These are phyloP conservation scores for Neopestalotiopsis sp. DNA, from an alignment of 2,329 filamentous ascomycete species.

Conservation along the genomic window DNA sequence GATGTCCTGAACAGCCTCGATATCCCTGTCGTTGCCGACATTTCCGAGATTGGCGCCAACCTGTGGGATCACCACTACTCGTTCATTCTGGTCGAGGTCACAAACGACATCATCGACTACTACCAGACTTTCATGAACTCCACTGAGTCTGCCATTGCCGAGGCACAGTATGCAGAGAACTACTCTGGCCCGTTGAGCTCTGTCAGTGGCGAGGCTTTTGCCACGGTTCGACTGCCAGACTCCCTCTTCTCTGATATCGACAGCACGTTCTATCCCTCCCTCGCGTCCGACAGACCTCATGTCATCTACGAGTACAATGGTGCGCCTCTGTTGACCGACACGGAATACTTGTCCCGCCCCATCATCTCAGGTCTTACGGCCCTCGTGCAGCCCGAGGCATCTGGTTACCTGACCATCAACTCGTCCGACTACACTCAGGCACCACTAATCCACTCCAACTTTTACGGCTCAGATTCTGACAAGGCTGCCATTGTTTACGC, in stretches of 20 bases:
- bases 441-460: slow-evolving; percentile 55
- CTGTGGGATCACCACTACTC: slow-evolving; percentile 27
- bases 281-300: slow-evolving; percentile 26
- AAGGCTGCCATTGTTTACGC: slow-evolving; percentile 24
- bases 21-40: slow-evolving; percentile 34
- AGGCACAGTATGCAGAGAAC: neutral
- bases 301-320: slow-evolving; percentile 24
- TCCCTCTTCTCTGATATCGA: slow-evolving; percentile 17
- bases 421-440: slow-evolving; percentile 57
- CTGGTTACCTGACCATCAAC: slow-evolving; percentile 44
- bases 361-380: slow-evolving; percentile 44
- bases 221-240: slow-evolving; percentile 21
- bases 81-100: neutral
- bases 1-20: slow-evolving; percentile 28
- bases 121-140: slow-evolving; percentile 16
- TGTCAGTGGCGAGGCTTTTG: neutral
- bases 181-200: neutral
- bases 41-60: slow-evolving; percentile 37
- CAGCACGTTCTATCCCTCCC: slow-evolving; percentile 20
- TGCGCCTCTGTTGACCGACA: slow-evolving; percentile 46
- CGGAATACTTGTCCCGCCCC: slow-evolving; percentile 42
- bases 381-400: slow-evolving; percentile 28
- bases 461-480: slow-evolving; percentile 50
- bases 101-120: neutral
- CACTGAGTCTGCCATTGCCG: slow-evolving; percentile 17